Conservation (phyloP, 73 alveolate genomes). For the Paramecium sexaurelia region DNA sequence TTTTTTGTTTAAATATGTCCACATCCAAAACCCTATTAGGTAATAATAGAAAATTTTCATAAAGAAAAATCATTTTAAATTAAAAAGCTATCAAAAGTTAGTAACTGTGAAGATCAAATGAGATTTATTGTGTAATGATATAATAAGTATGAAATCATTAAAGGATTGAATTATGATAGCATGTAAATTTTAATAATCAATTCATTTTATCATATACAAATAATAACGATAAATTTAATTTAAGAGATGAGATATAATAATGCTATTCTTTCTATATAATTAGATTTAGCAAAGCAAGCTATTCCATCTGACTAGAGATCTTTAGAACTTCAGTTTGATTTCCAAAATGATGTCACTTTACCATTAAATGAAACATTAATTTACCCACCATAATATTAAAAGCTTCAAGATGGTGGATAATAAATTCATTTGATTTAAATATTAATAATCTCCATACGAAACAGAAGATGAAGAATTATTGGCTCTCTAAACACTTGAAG, state of each 20-base stretch:
- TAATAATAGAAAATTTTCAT: background rate
- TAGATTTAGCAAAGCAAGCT: background rate
- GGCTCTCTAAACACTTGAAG: background rate
- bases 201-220: background rate
- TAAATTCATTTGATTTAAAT: background rate
- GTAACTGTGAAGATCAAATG: background rate
- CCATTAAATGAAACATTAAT: constrained; percentile 19
- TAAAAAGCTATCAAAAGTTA: background rate
- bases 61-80: background rate
- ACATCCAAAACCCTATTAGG: background rate
- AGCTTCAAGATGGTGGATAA: background rate
- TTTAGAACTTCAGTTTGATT: constrained; percentile 25
- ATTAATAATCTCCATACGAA: background rate
- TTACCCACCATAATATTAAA: background rate
- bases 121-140: constrained; percentile 3
- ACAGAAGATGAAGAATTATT: constrained; percentile 47
- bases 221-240: constrained; percentile 3
- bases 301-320: background rate
- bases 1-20: background rate
- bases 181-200: background rate
- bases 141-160: background rate
- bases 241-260: background rate
- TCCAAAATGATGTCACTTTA: background rate
- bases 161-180: background rate
- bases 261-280: background rate